Base-by-base conservation (phyloP, 768 basidiomycete species). In the Tephrocybe sp. region DNA sequence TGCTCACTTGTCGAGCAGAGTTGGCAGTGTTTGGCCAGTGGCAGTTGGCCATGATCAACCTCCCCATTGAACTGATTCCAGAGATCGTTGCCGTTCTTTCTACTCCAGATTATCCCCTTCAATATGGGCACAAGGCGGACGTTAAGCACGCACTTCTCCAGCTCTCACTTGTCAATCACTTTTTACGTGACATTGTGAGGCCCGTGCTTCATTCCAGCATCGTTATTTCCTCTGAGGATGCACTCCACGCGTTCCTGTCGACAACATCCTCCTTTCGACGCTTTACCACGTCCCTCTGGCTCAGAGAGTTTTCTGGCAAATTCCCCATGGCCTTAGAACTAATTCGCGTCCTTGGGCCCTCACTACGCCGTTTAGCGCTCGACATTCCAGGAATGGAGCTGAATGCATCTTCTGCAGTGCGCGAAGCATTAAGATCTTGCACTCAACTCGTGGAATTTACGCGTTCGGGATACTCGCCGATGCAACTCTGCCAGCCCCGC, bases 121-220 rank as follows among this genome's bases (percentile, higher is more conserved):
- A 51, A 26, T 56, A 48, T 44, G 58, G 55, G 36, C 45, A 59
- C 36, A 50, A 34, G 40, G 9, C 4, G 18, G 55, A 59, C 21
- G 55, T 56, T 11, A 23, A 45, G 15, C 48, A 26, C 23, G 49
- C 58, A 2, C 55, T 59, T 20, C 26, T 42, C 17, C 54, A 54
- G 17, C 52, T 56, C 20, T 50, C 28, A 17, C 51, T 48, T 17
- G 52, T 48, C 17, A 56, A 53, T 24, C 58, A 30, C 21, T 20
- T 38, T 20, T 17, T 59, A 3, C 40, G 38, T 32, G 20, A 28
- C 51, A 45, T 56, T 15, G 20, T 39, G 15, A 48, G 38, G 9
- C 54, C 58, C 12, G 18, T 32, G 20, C 55, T 59, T 11, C 54
- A 55, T 42, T 53, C 58, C 8, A 53, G 51, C 17, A 46, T 59